Percentiles rank a stretch among this genome's conserved stretches.
phyloP scores from a whole-genome alignment of 2,329 filamentous ascomycete species.

The Achaetomium macrosporum region DNA sequence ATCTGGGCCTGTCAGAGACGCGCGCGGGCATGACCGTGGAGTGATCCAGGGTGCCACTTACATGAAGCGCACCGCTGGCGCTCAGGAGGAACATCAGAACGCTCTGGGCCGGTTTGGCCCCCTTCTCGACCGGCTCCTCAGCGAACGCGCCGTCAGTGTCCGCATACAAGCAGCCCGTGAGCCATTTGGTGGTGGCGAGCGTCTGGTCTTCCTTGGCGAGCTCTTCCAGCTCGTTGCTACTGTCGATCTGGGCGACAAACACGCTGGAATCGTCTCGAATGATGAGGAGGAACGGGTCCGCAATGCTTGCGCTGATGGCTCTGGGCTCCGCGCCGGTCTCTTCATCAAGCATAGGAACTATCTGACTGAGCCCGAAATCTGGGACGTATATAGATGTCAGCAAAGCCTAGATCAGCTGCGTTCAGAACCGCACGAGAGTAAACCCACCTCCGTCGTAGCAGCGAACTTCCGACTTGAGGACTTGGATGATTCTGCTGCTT shows the following conservation, averaged over 20 bases:
- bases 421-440: conserved; percentile 2
- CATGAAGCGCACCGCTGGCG: conserved; percentile 65
- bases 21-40: too few relatives aligned
- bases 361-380: conserved; percentile 86
- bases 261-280: conserved; percentile 78
- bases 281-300: conserved; percentile 78
- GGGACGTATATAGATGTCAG: conserved; percentile 19
- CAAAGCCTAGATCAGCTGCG: not conserved
- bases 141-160: conserved; percentile 55
- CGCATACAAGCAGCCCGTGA: conserved; percentile 77
- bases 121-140: conserved; percentile 35
- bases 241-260: conserved; percentile 72
- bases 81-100: conserved; percentile 73
- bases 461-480: conserved; percentile 78
- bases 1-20: conserved; percentile 46
- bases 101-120: conserved; percentile 38
- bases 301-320: conserved; percentile 74
- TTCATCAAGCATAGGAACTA: conserved; percentile 88
- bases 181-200: conserved; percentile 63
- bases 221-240: conserved; percentile 79
- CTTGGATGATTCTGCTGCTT: conserved; percentile 77
- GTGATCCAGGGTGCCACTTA: conserved; percentile 39
- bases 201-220: conserved; percentile 57
- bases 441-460: conserved; percentile 81
- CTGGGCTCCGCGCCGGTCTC: conserved; percentile 76